Conservation (phyloP, 2,329 filamentous ascomycete species). For the Aureobasidium subglaciale region DNA sequence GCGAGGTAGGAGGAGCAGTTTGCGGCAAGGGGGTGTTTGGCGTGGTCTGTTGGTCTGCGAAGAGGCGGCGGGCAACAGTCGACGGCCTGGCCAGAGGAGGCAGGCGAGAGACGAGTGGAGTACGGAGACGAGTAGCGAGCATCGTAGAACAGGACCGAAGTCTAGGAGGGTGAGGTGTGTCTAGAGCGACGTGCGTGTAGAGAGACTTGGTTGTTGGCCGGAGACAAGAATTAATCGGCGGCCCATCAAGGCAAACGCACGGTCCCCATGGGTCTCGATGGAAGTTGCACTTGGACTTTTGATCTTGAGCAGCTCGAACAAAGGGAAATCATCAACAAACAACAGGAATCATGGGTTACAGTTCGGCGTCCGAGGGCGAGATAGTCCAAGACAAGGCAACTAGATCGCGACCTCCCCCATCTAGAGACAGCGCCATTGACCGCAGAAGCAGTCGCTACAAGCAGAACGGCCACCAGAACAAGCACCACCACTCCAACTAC, state of each 20-base stretch:
- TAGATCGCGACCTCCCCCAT: slow-evolving; percentile 57
- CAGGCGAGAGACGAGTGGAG: background rate
- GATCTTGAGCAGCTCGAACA: no score
- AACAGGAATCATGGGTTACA: slow-evolving; percentile 42
- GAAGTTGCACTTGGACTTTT: no score
- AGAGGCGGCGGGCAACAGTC: slow-evolving; percentile 1
- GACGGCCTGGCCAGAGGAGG: background rate
- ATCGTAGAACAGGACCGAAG: background rate
- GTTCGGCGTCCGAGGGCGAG: slow-evolving; percentile 74
- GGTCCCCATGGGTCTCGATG: no score
- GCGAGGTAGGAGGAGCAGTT: background rate
- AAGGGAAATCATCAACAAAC: no score
- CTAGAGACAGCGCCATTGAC: slow-evolving; percentile 82
- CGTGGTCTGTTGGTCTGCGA: background rate
- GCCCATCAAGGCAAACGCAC: no score
- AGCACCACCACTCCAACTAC: slow-evolving; percentile 44
- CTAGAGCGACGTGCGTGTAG: no score
- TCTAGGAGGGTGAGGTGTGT: background rate
- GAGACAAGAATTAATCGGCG: no score
- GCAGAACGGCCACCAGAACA: slow-evolving; percentile 26
- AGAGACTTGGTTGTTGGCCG: no score
- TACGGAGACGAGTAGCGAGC: slow-evolving; percentile 1
- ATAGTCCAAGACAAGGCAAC: slow-evolving; percentile 86
- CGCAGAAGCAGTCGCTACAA: slow-evolving; percentile 66
- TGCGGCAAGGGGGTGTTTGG: background rate